A percentile compares a stretch with the other conserved stretches of the same genome.
Conservation (phyloP, 805 yeast genomes). For the Hanseniaspora taiwanica region DNA sequence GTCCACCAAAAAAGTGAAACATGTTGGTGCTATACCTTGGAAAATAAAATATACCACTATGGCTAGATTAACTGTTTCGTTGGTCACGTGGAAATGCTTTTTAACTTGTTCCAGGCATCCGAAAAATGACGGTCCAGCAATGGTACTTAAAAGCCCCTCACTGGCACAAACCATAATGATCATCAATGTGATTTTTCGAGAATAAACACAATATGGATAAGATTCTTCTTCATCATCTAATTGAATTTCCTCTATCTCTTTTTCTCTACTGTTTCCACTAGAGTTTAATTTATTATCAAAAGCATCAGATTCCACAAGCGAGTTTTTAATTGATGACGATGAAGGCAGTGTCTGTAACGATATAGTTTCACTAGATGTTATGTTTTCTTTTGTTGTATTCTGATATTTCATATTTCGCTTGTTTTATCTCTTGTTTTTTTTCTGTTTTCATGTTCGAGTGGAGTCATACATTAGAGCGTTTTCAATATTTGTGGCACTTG, state of each 20-base stretch:
- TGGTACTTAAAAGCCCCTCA: conserved; percentile 52
- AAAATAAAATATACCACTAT: conserved; percentile 64
- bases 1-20: conserved; percentile 60
- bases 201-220: conserved; percentile 33
- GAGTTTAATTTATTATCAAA: too few relatives aligned
- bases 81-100: conserved; percentile 37
- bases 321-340: too few relatives aligned
- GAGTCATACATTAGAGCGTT: too few relatives aligned
- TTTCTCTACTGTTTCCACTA: not conserved
- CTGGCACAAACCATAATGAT: conserved; percentile 30
- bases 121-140: conserved; percentile 67
- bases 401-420: too few relatives aligned
- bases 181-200: conserved; percentile 26
- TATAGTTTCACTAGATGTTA: too few relatives aligned
- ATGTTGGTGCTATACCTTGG: conserved; percentile 66
- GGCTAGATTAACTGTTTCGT: conserved; percentile 50
- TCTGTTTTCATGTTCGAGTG: too few relatives aligned
- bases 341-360: too few relatives aligned
- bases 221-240: conserved; percentile 3
- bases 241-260: conserved; percentile 1
- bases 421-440: too few relatives aligned
- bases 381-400: too few relatives aligned
- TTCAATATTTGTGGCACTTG: too few relatives aligned
- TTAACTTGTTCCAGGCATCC: conserved; percentile 58
- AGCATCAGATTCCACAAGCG: too few relatives aligned